Evolutionary conservation across 805 yeast genomes (phyloP), one percentile per base, ranked within the genome.

Genomic region (Suhomyces xylopsoci): DNA sequence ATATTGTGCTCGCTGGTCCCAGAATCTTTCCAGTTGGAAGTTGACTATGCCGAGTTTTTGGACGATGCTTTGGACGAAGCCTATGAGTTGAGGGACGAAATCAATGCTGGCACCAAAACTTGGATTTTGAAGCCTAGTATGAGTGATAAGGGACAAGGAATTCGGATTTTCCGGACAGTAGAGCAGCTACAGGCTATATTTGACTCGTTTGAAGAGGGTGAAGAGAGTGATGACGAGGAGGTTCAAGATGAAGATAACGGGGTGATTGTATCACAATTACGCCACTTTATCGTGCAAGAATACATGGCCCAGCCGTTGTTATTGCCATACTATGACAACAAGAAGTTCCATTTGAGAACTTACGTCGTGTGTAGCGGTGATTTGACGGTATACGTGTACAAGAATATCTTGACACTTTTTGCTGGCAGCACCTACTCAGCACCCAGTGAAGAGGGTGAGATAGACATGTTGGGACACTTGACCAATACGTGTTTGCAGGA

Each of bases 91-190:
- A 73, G 96, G 53, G 87, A 86, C 49, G 97, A 88, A 59, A 72
- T 94, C 32, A 86, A 85, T 54, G 66, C 68, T 9, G 82, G 81
- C 12, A 60, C 65, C 19, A 82, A 80, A 58, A 81, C 86, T 46
- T 93, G 96, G 92, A 94, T 94, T 38, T 77, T 94, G 65, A 94
- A 94, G 65, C 99, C 99, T 14, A 85, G 96, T 57, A 91, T 94
- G 97, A 88, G 96, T 62, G 99, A 94, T 65, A 86, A 93, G 65
- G 99, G 97, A 9, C 97, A 94, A 66, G 99, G 99, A 0, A 93
- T 94, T 48, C 74, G 97, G 40, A 69, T 94, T 0, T 94, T 94
- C 72, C 78, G 78, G 51, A 84, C 91, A 0, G 76, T 90, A 34
- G 89, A 84, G 7, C 94, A 91, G 61, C 73, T 94, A 48, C 97